A percentile compares a stretch with the other conserved stretches of the same genome.
Conservation (phyloP, 2,329 filamentous ascomycete species). For the Coleophoma cylindrospora region DNA sequence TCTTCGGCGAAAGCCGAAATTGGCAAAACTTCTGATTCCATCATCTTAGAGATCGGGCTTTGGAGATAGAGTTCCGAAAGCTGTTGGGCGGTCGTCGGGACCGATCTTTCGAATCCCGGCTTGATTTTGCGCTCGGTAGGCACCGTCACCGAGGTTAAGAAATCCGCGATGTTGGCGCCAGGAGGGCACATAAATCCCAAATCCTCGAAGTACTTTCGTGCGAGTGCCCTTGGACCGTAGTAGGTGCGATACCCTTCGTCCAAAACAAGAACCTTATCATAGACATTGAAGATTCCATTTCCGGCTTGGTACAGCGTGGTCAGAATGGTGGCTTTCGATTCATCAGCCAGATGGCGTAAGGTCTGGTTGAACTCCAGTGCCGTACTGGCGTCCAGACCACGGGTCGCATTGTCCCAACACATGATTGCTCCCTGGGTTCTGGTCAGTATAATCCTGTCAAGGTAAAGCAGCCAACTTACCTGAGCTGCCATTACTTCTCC, state of each 20-base stretch:
- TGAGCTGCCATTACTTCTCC: conserved; percentile 33
- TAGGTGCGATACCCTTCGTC: conserved; percentile 63
- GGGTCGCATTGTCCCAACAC: conserved; percentile 71
- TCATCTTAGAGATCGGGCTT: conserved; percentile 28
- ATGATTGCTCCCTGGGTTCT: conserved; percentile 45
- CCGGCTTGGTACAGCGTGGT: conserved; percentile 68
- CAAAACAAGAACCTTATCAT: conserved; percentile 75
- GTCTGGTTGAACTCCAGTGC: conserved; percentile 67
- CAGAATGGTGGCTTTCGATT: conserved; percentile 59
- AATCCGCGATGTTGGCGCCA: conserved; percentile 59
- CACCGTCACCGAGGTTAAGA: conserved; percentile 63
- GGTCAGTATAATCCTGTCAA: background rate
- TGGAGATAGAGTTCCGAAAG: conserved; percentile 43
- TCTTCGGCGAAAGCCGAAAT: background rate
- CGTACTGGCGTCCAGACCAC: conserved; percentile 67
- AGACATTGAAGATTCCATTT: conserved; percentile 61
- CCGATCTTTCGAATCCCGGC: conserved; percentile 56
- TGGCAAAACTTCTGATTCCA: background rate
- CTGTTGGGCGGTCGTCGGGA: conserved; percentile 61
- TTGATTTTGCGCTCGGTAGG: conserved; percentile 52
- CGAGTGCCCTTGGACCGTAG: conserved; percentile 56
- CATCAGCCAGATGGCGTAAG: conserved; percentile 62
- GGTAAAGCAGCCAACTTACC: conserved; percentile 36
- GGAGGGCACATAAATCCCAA: conserved; percentile 53
- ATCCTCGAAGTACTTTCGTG: conserved; percentile 60